phyloP scores from a whole-genome alignment of 2,329 filamentous ascomycete species.

The Hymenoscyphus linearis region DNA sequence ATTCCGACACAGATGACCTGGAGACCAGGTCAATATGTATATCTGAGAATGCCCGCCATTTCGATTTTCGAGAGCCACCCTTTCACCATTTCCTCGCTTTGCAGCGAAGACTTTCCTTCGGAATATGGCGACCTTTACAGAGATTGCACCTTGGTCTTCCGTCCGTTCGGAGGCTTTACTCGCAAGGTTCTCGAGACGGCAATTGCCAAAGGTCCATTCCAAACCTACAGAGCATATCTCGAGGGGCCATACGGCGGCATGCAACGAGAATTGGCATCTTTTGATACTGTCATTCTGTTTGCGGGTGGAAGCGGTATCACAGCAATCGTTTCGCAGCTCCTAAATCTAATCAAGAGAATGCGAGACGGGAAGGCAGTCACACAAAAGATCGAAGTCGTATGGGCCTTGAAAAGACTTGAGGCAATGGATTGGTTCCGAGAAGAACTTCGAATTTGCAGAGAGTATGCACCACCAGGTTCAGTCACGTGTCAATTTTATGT shows the following conservation, averaged over 20 bases:
- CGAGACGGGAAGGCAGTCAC: slow-evolving; percentile 91
- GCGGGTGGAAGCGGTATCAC: slow-evolving; percentile 94
- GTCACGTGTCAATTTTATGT: slow-evolving; percentile 95
- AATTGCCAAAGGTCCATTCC: slow-evolving; percentile 79
- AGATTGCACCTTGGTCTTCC: slow-evolving; percentile 86
- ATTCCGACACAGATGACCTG: slow-evolving; percentile 90
- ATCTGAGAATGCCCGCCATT: slow-evolving; percentile 89
- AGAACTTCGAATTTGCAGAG: slow-evolving; percentile 84
- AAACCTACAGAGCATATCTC: slow-evolving; percentile 86
- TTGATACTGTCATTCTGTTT: slow-evolving; percentile 89
- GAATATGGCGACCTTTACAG: slow-evolving; percentile 83
- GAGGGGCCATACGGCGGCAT: slow-evolving; percentile 95
- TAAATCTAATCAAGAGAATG: slow-evolving; percentile 95
- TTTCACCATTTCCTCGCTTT: slow-evolving; percentile 89
- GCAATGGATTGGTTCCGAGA: slow-evolving; percentile 98
- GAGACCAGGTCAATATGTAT: slow-evolving; percentile 92
- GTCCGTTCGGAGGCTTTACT: slow-evolving; percentile 88
- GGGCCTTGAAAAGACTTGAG: slow-evolving; percentile 85
- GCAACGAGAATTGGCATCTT: slow-evolving; percentile 82
- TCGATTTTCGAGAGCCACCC: slow-evolving; percentile 89
- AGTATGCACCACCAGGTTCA: slow-evolving; percentile 80
- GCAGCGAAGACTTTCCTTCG: slow-evolving; percentile 88
- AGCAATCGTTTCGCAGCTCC: slow-evolving; percentile 81
- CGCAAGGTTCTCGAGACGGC: slow-evolving; percentile 77
- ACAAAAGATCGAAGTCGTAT: slow-evolving; percentile 85